phyloP scores from a whole-genome alignment of 306 rosid genomes.

The Sechiopsis laciniata region DNA sequence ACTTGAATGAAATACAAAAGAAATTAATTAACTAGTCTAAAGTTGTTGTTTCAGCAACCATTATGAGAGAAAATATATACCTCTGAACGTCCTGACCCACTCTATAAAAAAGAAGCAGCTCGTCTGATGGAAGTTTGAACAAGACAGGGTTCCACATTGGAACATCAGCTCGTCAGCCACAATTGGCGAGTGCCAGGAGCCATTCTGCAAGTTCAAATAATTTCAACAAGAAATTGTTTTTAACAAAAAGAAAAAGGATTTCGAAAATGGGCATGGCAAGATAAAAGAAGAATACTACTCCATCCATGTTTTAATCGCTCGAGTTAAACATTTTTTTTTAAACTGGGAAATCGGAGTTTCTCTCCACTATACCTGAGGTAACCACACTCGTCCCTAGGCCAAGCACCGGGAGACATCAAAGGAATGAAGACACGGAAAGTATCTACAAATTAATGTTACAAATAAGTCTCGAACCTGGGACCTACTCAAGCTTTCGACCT shows the following conservation, averaged over 20 bases:
- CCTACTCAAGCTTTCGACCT: too few relatives aligned
- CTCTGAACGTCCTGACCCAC: conserved; percentile 80
- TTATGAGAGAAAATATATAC: conserved; percentile 30
- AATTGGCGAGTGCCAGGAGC: conserved; percentile 60
- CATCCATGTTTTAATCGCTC: neutral
- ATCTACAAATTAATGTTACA: too few relatives aligned
- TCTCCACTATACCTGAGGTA: too few relatives aligned
- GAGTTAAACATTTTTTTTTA: too few relatives aligned
- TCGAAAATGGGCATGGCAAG: neutral
- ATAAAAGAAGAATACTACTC: neutral
- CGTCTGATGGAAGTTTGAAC: conserved; percentile 80
- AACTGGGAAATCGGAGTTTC: too few relatives aligned
- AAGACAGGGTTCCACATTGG: conserved; percentile 96
- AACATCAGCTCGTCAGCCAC: conserved; percentile 61
- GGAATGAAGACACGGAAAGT: too few relatives aligned
- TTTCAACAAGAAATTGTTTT: neutral
- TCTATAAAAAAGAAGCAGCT: conserved; percentile 74
- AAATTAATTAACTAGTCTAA: neutral
- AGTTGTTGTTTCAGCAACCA: neutral
- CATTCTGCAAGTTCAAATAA: conserved; percentile 44
- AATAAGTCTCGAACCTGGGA: too few relatives aligned
- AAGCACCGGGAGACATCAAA: too few relatives aligned
- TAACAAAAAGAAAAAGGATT: neutral
- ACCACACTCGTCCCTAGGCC: too few relatives aligned
- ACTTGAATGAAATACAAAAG: neutral